Evolutionary conservation across 2,329 filamentous ascomycete genomes (phyloP).

Genomic region (Sporothrix phasma): DNA sequence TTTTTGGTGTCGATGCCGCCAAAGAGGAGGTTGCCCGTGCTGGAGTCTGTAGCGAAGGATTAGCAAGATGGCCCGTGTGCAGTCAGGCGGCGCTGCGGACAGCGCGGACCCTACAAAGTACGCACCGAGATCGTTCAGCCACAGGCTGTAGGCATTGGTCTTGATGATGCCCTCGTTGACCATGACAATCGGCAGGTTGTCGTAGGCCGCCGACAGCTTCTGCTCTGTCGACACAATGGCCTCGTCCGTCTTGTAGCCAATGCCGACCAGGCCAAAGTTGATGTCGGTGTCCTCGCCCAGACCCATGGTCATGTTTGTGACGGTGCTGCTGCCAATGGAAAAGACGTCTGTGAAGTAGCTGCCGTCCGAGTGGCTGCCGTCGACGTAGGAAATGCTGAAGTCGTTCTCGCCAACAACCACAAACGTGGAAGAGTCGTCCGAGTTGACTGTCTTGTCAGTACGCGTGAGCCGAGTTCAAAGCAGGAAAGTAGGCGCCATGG

Average conservation of each 20-base stretch:
- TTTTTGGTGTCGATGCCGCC: slow-evolving; percentile 73
- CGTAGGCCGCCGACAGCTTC: slow-evolving; percentile 29
- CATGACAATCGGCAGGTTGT: slow-evolving; percentile 57
- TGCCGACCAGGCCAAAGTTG: slow-evolving; percentile 47
- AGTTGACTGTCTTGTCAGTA: slow-evolving; percentile 33
- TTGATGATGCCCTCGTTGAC: slow-evolving; percentile 53
- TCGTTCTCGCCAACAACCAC: slow-evolving; percentile 31
- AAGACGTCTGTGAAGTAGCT: slow-evolving; percentile 52
- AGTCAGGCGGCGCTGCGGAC: too few species aligned
- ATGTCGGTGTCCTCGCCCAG: slow-evolving; percentile 45
- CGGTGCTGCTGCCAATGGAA: slow-evolving; percentile 39
- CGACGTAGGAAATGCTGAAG: slow-evolving; percentile 53
- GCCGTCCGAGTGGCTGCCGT: slow-evolving; percentile 45
- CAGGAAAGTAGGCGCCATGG: not conserved
- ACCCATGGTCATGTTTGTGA: slow-evolving; percentile 51
- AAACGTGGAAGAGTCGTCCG: slow-evolving; percentile 37
- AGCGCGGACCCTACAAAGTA: not conserved
- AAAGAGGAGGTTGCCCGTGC: slow-evolving; percentile 63
- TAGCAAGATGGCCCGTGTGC: slow-evolving; percentile 10
- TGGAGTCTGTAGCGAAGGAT: slow-evolving; percentile 33
- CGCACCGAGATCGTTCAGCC: slow-evolving; percentile 46
- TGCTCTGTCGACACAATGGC: slow-evolving; percentile 30
- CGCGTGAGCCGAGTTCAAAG: too few species aligned
- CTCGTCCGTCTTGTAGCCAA: slow-evolving; percentile 49
- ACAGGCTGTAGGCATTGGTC: slow-evolving; percentile 60